These are phyloP conservation scores for Pisolithus albus DNA, from an alignment of 768 basidiomycete species.

Conservation along the genomic window DNA sequence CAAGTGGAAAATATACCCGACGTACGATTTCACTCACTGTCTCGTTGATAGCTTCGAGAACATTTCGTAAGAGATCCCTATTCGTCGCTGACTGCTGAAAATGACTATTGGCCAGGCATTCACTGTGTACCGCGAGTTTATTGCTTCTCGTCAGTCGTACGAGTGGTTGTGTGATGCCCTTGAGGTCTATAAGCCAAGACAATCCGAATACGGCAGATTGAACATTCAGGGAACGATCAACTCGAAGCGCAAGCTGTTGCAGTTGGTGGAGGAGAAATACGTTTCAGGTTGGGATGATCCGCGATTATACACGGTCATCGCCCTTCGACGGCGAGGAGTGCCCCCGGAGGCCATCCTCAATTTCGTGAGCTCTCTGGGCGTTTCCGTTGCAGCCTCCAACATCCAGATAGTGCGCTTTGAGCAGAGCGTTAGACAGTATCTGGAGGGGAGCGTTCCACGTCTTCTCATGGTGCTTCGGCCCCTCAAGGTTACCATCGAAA, in stretches of 20 bases:
- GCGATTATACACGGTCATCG: slow-evolving; percentile 92
- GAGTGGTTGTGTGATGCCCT: slow-evolving; percentile 98
- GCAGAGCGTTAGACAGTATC: slow-evolving; percentile 77
- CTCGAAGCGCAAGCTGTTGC: slow-evolving; percentile 92
- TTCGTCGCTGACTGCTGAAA: not conserved
- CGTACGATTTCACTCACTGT: slow-evolving; percentile 99
- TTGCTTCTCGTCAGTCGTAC: slow-evolving; percentile 92
- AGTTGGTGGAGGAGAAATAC: slow-evolving; percentile 76
- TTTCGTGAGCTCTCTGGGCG: slow-evolving; percentile 92
- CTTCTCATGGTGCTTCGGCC: slow-evolving; percentile 89
- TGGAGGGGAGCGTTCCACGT: slow-evolving; percentile 83
- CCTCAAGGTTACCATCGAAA: slow-evolving; percentile 86
- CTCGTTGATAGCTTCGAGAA: slow-evolving; percentile 98
- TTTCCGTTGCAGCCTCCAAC: slow-evolving; percentile 76
- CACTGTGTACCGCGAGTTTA: slow-evolving; percentile 94
- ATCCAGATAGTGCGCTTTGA: slow-evolving; percentile 90
- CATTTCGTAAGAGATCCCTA: slow-evolving; percentile 70
- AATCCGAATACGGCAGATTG: slow-evolving; percentile 93
- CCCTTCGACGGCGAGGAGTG: slow-evolving; percentile 88
- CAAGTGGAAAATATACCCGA: slow-evolving; percentile 97
- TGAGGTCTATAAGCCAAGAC: slow-evolving; percentile 95
- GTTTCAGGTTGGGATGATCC: slow-evolving; percentile 98
- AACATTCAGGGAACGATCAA: slow-evolving; percentile 92
- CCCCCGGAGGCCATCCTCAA: slow-evolving; percentile 94
- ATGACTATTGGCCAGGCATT: slow-evolving; percentile 55